Evolutionary conservation across 1,284 basidiomycete genomes (phyloP).

Genomic region (Rhodotorula sp.): DNA sequence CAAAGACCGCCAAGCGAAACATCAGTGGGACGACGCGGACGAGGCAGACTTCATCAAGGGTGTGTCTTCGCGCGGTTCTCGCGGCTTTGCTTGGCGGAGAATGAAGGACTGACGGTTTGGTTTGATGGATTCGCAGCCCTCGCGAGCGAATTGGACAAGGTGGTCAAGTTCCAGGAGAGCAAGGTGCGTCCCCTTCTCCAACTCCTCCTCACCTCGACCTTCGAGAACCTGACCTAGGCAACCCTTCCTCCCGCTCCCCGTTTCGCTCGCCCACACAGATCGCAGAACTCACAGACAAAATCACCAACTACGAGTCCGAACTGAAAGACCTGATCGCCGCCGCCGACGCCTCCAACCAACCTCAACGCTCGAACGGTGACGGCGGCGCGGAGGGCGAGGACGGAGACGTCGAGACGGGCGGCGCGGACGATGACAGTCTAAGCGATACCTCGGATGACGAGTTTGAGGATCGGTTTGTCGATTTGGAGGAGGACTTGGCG

Average conservation of each 20-base stretch:
- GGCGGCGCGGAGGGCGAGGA: constrained; percentile 2
- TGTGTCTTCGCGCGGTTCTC: constrained; percentile 17
- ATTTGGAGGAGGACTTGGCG: constrained; percentile 91
- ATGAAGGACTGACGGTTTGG: not conserved
- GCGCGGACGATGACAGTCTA: constrained; percentile 53
- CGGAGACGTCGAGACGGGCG: constrained; percentile 44
- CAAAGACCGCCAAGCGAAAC: constrained; percentile 63
- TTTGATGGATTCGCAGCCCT: constrained; percentile 51
- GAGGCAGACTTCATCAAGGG: constrained; percentile 74
- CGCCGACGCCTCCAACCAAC: constrained; percentile 3
- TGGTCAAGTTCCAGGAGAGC: constrained; percentile 87
- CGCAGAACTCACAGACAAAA: constrained; percentile 73
- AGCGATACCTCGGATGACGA: constrained; percentile 57
- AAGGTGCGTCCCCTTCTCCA: constrained; percentile 60
- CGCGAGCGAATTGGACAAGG: constrained; percentile 87
- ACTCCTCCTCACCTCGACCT: too few species aligned
- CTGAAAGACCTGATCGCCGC: constrained; percentile 67
- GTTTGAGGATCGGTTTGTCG: constrained; percentile 82
- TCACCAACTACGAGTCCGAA: constrained; percentile 73
- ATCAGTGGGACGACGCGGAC: constrained; percentile 73
- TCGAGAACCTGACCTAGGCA: too few species aligned
- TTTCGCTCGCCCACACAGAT: constrained; percentile 56
- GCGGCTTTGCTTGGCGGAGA: too few species aligned
- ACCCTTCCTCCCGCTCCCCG: not conserved
- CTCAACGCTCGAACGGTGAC: not conserved